A percentile compares a stretch with the other conserved stretches of the same genome.
phyloP scores from a whole-genome alignment of 192 early-diverging fungal species.

The Coemansia sp. region DNA sequence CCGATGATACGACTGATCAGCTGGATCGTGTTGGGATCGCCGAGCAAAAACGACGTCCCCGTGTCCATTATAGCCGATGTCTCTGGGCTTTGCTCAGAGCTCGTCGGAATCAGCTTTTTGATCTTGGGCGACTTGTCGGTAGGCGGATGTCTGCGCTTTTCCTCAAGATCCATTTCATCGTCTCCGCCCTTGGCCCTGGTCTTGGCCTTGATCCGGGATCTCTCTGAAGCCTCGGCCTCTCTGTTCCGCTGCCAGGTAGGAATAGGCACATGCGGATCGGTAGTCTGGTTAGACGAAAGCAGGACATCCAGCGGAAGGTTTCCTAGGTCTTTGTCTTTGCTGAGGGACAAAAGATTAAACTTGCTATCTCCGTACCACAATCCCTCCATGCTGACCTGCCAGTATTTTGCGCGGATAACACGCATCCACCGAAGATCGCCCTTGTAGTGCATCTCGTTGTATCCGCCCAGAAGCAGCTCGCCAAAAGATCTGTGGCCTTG shows the following conservation, averaged over 20 bases:
- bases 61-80: slow-evolving; percentile 53
- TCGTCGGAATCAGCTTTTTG: slow-evolving; percentile 39
- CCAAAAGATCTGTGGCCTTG: slow-evolving; percentile 42
- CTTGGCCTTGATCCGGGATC: slow-evolving; percentile 15
- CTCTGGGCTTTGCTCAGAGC: slow-evolving; percentile 21
- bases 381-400: slow-evolving; percentile 56
- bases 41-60: slow-evolving; percentile 49
- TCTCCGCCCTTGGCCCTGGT: slow-evolving; percentile 33
- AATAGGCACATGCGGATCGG: slow-evolving; percentile 16
- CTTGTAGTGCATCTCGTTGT: slow-evolving; percentile 53
- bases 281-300: slow-evolving; percentile 11
- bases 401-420: slow-evolving; percentile 58
- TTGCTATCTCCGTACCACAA: slow-evolving; percentile 50
- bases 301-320: slow-evolving; percentile 39
- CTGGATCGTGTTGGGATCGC: slow-evolving; percentile 45
- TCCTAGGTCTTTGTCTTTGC: slow-evolving; percentile 38
- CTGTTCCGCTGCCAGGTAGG: slow-evolving; percentile 12
- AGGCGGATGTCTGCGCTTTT: slow-evolving; percentile 25
- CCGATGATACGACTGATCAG: slow-evolving; percentile 54
- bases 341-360: slow-evolving; percentile 44
- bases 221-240: slow-evolving; percentile 22
- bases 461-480: slow-evolving; percentile 55
- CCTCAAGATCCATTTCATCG: slow-evolving; percentile 26
- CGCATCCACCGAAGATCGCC: slow-evolving; percentile 57
- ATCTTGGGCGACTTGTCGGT: slow-evolving; percentile 39